Evolutionary conservation across 495 filamentous ascomycete species (phyloP), one percentile per base, ranked within the genome.

Genomic region (Letharia lupina): DNA sequence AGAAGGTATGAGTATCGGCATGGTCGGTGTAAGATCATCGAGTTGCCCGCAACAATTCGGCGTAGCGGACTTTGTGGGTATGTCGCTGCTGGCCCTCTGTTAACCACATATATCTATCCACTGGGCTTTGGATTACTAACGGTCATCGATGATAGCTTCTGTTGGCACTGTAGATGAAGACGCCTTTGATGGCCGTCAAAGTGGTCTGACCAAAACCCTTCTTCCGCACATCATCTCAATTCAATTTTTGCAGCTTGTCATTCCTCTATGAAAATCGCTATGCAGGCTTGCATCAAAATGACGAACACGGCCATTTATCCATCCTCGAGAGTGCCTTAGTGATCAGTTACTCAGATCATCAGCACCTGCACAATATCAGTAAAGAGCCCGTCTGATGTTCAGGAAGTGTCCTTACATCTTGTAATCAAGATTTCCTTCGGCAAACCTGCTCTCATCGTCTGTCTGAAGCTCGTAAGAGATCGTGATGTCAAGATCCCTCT

Each of bases 401-500:
- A 33, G 28, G 20, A 20, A 23, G 11, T 23, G 54, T 62, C 71
- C 79, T 75, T 71, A 98, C 94, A 98, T 98, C 81, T 88, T 93
- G 80, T 96, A 98, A 67, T 85, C 81, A 71, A 89, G 90, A 68
- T 75, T 76, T 60, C 93, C 93, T 70, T 85, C 77, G 7, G 87
- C 89, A 62, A 75, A 73, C 66, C 93, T 82, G 40, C 77, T 86
- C 20, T 77, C 78, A 75, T 97, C 92, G 16, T 83, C 74, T 16
- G 90, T 90, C 66, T 90, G 85, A 42, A 96, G 82, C 68, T 83
- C 81, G 79, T 97, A 98, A 35, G 86, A 80, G 72, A 98, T 83
- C 75, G 81, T 86, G 74, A 98, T 96, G 75, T 98, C 94, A 41
- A 98, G 82, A 73, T 98, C 94, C 64, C 94, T 87, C 76, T 87